Conservation (phyloP, 345 rosid genomes). For the Camelina neglecta region DNA sequence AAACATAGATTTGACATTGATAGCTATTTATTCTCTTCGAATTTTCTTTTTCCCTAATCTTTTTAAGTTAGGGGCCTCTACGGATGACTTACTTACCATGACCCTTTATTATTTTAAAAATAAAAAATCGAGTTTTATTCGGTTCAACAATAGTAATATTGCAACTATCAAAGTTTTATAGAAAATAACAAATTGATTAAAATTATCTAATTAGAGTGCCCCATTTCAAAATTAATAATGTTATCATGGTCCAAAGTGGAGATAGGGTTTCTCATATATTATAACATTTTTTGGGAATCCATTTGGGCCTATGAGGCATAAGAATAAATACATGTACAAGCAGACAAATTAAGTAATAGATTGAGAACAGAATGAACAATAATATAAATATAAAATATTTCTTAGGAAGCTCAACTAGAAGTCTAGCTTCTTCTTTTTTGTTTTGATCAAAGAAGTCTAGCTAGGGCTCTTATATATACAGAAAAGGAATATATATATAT, state of each 20-base stretch:
- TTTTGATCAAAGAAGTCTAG: neutral
- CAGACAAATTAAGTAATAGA: slow-evolving; percentile 28
- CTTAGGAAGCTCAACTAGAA: neutral
- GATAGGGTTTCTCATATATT: slow-evolving; percentile 38
- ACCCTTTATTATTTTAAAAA: slow-evolving; percentile 9
- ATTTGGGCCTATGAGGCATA: slow-evolving; percentile 31
- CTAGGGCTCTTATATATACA: slow-evolving; percentile 11
- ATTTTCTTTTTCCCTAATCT: slow-evolving; percentile 27
- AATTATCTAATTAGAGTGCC: slow-evolving; percentile 11
- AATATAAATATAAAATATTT: neutral
- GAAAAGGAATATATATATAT: no score
- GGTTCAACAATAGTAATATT: slow-evolving; percentile 27
- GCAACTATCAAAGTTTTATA: slow-evolving; percentile 21
- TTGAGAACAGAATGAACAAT: slow-evolving; percentile 9
- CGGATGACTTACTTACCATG: slow-evolving; percentile 29
- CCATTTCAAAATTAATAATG: slow-evolving; percentile 26
- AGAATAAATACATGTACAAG: slow-evolving; percentile 41
- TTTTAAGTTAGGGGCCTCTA: slow-evolving; percentile 23
- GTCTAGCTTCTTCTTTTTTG: neutral
- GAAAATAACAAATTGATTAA: slow-evolving; percentile 6
- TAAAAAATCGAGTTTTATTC: slow-evolving; percentile 11
- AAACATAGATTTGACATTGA: slow-evolving; percentile 37
- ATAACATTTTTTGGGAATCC: slow-evolving; percentile 37
- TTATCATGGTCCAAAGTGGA: slow-evolving; percentile 47
- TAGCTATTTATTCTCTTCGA: slow-evolving; percentile 38